Conservation (phyloP, 495 filamentous ascomycete genomes). For the Amphirosellinia nigrospora region DNA sequence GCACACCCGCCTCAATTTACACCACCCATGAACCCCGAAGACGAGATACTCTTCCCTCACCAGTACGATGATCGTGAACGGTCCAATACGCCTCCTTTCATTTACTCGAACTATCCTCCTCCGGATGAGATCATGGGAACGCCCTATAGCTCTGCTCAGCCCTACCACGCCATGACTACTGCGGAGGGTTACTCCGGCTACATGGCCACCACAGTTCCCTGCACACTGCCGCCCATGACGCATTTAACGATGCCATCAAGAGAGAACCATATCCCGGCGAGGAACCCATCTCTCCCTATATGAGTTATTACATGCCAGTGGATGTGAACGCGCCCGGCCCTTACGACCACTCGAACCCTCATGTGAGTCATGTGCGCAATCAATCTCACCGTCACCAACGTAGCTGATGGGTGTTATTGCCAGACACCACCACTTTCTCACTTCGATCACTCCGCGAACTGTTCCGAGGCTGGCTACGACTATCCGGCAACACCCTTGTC, state of each 20-base stretch:
- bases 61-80: constrained; percentile 61
- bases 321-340: constrained; percentile 67
- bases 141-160: constrained; percentile 64
- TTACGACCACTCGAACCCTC: constrained; percentile 67
- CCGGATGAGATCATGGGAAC: constrained; percentile 70
- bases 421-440: constrained; percentile 89
- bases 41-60: constrained; percentile 54
- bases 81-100: constrained; percentile 70
- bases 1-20: constrained; percentile 75
- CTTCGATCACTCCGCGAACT: constrained; percentile 73
- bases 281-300: constrained; percentile 74
- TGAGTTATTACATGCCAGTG: constrained; percentile 79
- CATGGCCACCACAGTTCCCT: constrained; percentile 61
- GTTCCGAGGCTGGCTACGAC: constrained; percentile 64
- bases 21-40: constrained; percentile 59
- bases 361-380: constrained; percentile 65
- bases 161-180: constrained; percentile 70
- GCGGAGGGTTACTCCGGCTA: constrained; percentile 68
- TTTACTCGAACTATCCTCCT: constrained; percentile 71
- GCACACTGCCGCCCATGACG: constrained; percentile 69
- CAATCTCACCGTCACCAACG: constrained; percentile 45
- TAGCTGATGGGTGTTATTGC: constrained; percentile 53
- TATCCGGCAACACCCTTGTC: constrained; percentile 73
- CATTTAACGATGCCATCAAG: constrained; percentile 68
- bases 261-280: constrained; percentile 64